Percentiles rank a stretch among this genome's conserved stretches.
Evolutionary conservation across 2,329 filamentous ascomycete species (phyloP).

Genomic region (Pyrenochaeta sp.): DNA sequence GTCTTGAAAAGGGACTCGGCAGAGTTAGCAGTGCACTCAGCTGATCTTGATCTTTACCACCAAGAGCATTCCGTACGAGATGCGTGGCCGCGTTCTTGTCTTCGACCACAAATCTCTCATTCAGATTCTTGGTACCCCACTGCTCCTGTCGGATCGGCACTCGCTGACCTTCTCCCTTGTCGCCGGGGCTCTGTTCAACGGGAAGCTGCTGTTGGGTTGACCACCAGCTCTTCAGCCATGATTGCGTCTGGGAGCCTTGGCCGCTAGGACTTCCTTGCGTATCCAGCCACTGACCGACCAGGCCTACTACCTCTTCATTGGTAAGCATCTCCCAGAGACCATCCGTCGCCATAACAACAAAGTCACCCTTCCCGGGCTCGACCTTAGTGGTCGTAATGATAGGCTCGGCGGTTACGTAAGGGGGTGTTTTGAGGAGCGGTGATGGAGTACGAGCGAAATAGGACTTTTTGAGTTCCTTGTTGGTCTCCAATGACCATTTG

Average conservation of each 20-base stretch:
- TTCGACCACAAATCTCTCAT: constrained; percentile 87
- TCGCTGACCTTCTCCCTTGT: constrained; percentile 72
- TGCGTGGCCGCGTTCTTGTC: constrained; percentile 98
- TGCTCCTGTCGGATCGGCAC: constrained; percentile 88
- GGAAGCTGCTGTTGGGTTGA: constrained; percentile 68
- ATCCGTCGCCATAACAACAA: constrained; percentile 94
- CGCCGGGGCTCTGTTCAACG: constrained; percentile 70
- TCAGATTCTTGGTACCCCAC: constrained; percentile 81
- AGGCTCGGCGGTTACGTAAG: constrained; percentile 96
- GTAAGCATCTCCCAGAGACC: constrained; percentile 99
- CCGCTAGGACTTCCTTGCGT: constrained; percentile 62
- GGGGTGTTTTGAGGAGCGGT: constrained; percentile 82
- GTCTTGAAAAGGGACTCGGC: constrained; percentile 86
- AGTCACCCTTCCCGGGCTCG: constrained; percentile 87
- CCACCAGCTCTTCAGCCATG: constrained; percentile 78
- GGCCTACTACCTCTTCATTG: constrained; percentile 95
- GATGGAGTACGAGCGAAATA: constrained; percentile 88
- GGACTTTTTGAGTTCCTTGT: constrained; percentile 78
- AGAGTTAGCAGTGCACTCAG: constrained; percentile 90
- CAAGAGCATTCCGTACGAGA: constrained; percentile 91
- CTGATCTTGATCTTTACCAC: constrained; percentile 92
- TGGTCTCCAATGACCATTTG: constrained; percentile 90
- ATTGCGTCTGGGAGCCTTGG: constrained; percentile 52
- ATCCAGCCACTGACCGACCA: constrained; percentile 97
- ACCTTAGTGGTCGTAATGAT: constrained; percentile 93